Percentiles rank a stretch among this genome's conserved stretches.
Evolutionary conservation across 768 basidiomycete species (phyloP).

Genomic region (Mycena capillaripes): DNA sequence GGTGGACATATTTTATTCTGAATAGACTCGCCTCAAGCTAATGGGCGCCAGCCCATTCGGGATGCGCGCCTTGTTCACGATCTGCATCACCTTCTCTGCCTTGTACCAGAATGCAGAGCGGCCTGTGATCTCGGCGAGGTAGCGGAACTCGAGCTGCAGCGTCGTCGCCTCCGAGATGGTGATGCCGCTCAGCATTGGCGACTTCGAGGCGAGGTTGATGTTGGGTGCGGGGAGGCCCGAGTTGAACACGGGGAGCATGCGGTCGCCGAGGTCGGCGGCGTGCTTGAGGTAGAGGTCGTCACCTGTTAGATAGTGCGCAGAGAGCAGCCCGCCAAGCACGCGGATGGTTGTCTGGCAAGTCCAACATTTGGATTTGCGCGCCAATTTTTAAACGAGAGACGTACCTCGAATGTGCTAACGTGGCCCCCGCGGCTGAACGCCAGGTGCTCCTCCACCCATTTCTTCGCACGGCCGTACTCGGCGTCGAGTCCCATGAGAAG

Average conservation of each 20-base stretch:
- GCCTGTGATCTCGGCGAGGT: conserved; percentile 84
- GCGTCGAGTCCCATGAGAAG: conserved; percentile 85
- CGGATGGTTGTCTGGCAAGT: conserved; percentile 86
- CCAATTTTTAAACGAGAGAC: conserved; percentile 36
- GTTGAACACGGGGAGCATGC: conserved; percentile 85
- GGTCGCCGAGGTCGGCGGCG: conserved; percentile 86
- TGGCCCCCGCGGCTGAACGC: conserved; percentile 80
- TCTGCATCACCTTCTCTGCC: conserved; percentile 66
- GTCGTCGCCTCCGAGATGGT: conserved; percentile 89
- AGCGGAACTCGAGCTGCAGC: conserved; percentile 79
- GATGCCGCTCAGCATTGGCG: conserved; percentile 63
- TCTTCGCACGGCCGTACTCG: conserved; percentile 81
- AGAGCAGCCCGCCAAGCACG: conserved; percentile 89
- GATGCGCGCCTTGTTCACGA: conserved; percentile 72
- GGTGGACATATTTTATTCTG: too few species aligned
- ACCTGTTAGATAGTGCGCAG: conserved; percentile 77
- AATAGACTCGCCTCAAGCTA: conserved; percentile 81
- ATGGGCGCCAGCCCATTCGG: conserved; percentile 86
- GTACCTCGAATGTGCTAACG: conserved; percentile 93
- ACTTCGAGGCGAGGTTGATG: conserved; percentile 81
- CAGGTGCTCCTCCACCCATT: conserved; percentile 82
- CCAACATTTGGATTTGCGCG: neutral
- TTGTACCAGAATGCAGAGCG: conserved; percentile 58
- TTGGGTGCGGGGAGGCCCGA: conserved; percentile 83
- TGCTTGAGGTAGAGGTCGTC: conserved; percentile 81